phyloP scores from a whole-genome alignment of 2,329 filamentous ascomycete species.

The Fonsecaea multimorphosa region DNA sequence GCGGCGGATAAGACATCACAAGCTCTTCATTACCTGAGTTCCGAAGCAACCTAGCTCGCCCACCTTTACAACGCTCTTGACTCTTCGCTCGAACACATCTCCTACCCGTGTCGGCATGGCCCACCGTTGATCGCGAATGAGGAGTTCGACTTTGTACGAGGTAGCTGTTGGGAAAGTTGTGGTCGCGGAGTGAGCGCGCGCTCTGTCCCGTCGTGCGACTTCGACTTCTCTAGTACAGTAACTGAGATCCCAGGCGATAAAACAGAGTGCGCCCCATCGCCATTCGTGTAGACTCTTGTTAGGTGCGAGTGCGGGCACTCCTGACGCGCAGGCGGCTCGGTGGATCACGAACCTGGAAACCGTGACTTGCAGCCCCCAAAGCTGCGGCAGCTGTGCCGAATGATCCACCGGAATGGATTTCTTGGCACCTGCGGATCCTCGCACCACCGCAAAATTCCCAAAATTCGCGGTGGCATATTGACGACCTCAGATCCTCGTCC shows the following conservation, averaged over 20 bases:
- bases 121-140: background rate
- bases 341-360: too few relatives aligned
- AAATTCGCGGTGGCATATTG: slow-evolving; percentile 23
- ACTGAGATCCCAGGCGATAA: background rate
- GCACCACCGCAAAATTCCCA: slow-evolving; percentile 13
- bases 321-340: slow-evolving; percentile 12
- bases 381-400: background rate
- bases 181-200: background rate
- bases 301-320: too few relatives aligned
- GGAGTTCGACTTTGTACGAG: background rate
- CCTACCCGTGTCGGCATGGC: background rate
- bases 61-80: background rate
- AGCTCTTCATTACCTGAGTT: background rate
- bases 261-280: background rate
- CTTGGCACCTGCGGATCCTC: slow-evolving; percentile 28
- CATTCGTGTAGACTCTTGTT: too few relatives aligned
- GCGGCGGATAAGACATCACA: slow-evolving; percentile 33
- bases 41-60: background rate
- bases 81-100: background rate
- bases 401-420: slow-evolving; percentile 20
- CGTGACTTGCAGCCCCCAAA: background rate
- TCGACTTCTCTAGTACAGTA: background rate
- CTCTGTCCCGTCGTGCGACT: background rate
- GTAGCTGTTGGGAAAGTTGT: background rate
- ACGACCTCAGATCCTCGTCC: slow-evolving; percentile 12